These are phyloP conservation scores for Cicer judaicum DNA, from an alignment of 306 rosid genomes.

Conservation along the genomic window DNA sequence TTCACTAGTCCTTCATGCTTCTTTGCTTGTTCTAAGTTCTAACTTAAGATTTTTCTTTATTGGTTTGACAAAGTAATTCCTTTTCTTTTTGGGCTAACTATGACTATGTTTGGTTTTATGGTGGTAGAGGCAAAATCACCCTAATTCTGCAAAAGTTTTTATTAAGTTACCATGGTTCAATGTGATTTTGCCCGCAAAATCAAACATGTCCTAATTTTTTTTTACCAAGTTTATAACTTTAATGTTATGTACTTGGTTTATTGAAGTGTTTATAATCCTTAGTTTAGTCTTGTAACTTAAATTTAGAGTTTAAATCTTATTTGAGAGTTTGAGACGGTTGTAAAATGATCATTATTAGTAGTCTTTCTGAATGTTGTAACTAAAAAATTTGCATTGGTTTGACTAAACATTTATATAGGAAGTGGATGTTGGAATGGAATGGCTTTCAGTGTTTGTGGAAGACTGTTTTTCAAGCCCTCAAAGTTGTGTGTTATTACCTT, in stretches of 20 bases:
- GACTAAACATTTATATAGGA: constrained; percentile 50
- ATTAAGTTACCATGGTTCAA: too few relatives aligned
- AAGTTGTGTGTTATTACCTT: constrained; percentile 56
- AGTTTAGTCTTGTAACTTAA: too few relatives aligned
- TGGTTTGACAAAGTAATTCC: constrained; percentile 20
- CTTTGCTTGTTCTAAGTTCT: constrained; percentile 3
- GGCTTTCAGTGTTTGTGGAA: constrained; percentile 78
- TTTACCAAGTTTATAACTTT: constrained; percentile 33
- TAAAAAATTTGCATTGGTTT: constrained; percentile 4
- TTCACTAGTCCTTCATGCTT: neutral
- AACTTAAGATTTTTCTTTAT: neutral
- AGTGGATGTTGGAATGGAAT: constrained; percentile 71
- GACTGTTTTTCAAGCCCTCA: constrained; percentile 70
- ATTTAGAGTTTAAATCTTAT: too few relatives aligned
- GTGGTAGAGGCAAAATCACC: too few relatives aligned
- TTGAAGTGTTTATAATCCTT: neutral
- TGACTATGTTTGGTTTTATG: neutral
- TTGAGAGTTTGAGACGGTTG: too few relatives aligned
- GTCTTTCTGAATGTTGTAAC: neutral
- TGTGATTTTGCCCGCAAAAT: too few relatives aligned
- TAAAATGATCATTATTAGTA: too few relatives aligned
- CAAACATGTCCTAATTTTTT: neutral
- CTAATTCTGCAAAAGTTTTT: too few relatives aligned
- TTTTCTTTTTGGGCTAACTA: constrained; percentile 20
- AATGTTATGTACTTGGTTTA: neutral